Conservation (phyloP, 306 rosid genomes). For the Medicago truncatula region DNA sequence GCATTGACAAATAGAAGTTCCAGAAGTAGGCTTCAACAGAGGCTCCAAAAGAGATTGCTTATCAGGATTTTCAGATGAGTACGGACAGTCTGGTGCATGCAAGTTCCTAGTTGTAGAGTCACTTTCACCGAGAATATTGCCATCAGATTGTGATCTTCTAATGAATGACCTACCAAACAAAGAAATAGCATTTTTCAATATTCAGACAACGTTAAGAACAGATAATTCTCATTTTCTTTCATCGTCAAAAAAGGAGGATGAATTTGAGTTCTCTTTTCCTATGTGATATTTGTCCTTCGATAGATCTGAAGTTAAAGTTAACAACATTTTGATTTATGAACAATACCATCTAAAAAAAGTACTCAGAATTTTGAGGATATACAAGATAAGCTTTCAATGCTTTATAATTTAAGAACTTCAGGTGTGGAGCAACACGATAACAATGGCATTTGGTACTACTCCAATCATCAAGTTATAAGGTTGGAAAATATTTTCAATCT, state of each 20-base stretch:
- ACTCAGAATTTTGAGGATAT: no score
- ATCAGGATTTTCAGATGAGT: slow-evolving; percentile 49
- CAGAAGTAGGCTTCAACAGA: slow-evolving; percentile 63
- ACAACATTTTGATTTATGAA: no score
- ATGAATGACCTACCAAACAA: slow-evolving; percentile 63
- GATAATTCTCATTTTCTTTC: no score
- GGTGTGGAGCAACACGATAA: no score
- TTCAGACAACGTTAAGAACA: neutral
- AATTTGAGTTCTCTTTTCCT: no score
- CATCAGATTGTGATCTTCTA: slow-evolving; percentile 89
- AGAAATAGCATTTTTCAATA: slow-evolving; percentile 26
- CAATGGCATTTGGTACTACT: no score
- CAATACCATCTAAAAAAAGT: no score
- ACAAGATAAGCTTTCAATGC: no score
- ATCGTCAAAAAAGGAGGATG: no score
- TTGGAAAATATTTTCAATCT: slow-evolving; percentile 33
- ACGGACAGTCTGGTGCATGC: slow-evolving; percentile 49
- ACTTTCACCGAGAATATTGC: slow-evolving; percentile 64
- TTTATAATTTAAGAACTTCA: no score
- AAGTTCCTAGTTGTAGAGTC: slow-evolving; percentile 52
- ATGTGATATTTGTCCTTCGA: no score
- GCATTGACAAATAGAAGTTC: slow-evolving; percentile 62
- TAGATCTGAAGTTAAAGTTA: no score
- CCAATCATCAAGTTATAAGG: neutral
- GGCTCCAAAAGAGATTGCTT: slow-evolving; percentile 53